Base-by-base conservation (phyloP, 306 rosid genomes). In the Cucumis cinereus region DNA sequence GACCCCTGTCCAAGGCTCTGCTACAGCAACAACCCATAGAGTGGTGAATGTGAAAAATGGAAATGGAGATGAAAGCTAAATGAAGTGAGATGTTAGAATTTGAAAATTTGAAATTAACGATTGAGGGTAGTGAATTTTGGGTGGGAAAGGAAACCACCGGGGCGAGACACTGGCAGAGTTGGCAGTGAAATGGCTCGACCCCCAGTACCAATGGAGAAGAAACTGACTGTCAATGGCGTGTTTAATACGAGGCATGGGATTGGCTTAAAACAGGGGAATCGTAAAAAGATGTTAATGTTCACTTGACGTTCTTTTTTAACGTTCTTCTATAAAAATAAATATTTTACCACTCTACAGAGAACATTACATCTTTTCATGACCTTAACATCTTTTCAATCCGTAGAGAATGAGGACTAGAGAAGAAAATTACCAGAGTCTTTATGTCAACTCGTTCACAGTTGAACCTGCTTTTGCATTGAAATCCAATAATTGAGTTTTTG, bases 1-100 rank as follows among this genome's bases (percentile, higher is more conserved):
- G 60, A 72, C 45, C 61, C 30, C 30, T 36, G 45, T 72, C 61
- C 43, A 76, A 79, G 86, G 83, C 45, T 79, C 72, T 84, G 94
- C 89, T 89, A 7, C 84, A 73, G 84, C 92, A 93, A 81, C 97
- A 93, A 81, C 98, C 98, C 98, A 93, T 91, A 63, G 80, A 82
- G 73, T 43, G 57, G 77, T 59, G 69, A 52, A 73, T 61, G 19
- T 33, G 69, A 77, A 78, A 19, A 71, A 12, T 24, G 75, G 75
- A 74, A 20, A 71, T 88, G 84, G 79, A 19, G 59, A 63, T 63
- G 47, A 47, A 17, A 78, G 72, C 64, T 85, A 1, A 55, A 36
- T 56, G 22, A 45, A 19, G 35, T 33, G 26, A 28, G 76, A 79
- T 63, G 59, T 58, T 13, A 35, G 30, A 74, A 55, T 78, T 75